Base-by-base conservation (phyloP, 2,329 filamentous ascomycete species). In the Diplocarpon mali region DNA sequence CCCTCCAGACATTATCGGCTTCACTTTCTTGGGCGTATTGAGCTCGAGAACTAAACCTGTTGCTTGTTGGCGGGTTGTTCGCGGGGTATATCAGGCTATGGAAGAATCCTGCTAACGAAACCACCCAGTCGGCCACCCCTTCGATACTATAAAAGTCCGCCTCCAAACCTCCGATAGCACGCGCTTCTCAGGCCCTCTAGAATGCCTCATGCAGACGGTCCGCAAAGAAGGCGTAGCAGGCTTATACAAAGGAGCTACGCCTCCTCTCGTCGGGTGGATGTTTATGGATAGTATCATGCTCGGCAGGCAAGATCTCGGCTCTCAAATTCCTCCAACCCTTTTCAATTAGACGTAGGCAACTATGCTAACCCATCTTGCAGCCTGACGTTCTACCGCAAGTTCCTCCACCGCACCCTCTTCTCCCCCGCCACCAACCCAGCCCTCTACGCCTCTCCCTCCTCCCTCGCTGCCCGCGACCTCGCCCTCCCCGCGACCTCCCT, bases 91-190 rank as follows among this genome's bases (percentile, higher is more conserved):
- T 24, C 20, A 24, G 10, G 9, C 4, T 5, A 32, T 5, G 9
- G 5, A 32, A 12, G 9, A 32, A 12, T 14, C n/a, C 30, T 35
- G 34, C 34, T 35, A 11, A 35, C 34, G 5, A 10, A 17, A 31
- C 3, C 28, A 24, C 16, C 5, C 46, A 62, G 60, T 82, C 59
- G 78, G 78, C 47, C 78, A 82, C 58, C 78, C 85, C 17, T 96
- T 98, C 68, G 92, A 98, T 66, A 96, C 92, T 0, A 78, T 98
- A 64, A 98, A 98, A 67, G 90, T 96, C 43, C 86, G 92, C 28
- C 72, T 98, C 14, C 92, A 98, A 64, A 96, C 90, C 2, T 87
- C 86, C 27, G 72, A 83, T 55, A 65, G 75, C 38, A 64, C 78
- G 1, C 87, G 85, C 56, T 98, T 98, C 71, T 72, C 72, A 52